phyloP scores from a whole-genome alignment of 202 grass and related monocot species.

The Panicum hallii region DNA sequence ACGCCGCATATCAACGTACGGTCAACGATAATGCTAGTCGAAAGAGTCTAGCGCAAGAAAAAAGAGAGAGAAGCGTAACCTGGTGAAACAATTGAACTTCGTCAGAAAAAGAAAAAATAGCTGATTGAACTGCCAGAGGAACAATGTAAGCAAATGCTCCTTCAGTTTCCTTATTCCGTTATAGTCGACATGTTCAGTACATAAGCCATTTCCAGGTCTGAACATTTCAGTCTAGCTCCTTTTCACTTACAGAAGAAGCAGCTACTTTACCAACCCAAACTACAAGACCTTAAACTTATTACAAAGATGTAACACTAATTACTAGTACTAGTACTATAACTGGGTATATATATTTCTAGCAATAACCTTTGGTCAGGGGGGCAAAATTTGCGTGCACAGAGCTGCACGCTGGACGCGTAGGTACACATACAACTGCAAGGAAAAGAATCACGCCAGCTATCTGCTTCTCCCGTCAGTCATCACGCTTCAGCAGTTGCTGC shows the following conservation, averaged over 20 bases:
- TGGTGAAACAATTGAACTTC: not conserved
- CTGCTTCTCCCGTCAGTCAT: conserved; percentile 36
- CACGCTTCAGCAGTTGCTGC: conserved; percentile 22
- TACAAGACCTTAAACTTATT: conserved; percentile 23
- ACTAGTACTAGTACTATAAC: conserved; percentile 26
- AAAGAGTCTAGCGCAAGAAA: not conserved
- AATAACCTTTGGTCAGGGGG: conserved; percentile 49
- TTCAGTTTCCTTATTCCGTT: conserved; percentile 18
- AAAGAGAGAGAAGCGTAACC: not conserved
- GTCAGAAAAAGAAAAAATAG: not conserved
- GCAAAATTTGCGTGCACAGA: conserved; percentile 52
- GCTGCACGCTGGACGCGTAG: conserved; percentile 42
- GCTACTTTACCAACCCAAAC: conserved; percentile 5
- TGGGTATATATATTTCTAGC: conserved; percentile 51
- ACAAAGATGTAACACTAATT: conserved; percentile 29
- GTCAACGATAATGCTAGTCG: not conserved
- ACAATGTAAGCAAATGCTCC: conserved; percentile 25
- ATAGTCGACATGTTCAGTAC: not conserved
- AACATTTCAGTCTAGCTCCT: conserved; percentile 18
- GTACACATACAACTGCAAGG: conserved; percentile 25
- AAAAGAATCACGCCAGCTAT: conserved; percentile 17
- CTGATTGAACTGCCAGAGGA: not conserved
- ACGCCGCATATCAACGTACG: not conserved
- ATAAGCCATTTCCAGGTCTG: conserved; percentile 3
- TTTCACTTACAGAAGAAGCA: conserved; percentile 38